A percentile compares a stretch with the other conserved stretches of the same genome.
Conservation (phyloP, 202 grass and related monocot genomes). For the Zoysia matrella region DNA sequence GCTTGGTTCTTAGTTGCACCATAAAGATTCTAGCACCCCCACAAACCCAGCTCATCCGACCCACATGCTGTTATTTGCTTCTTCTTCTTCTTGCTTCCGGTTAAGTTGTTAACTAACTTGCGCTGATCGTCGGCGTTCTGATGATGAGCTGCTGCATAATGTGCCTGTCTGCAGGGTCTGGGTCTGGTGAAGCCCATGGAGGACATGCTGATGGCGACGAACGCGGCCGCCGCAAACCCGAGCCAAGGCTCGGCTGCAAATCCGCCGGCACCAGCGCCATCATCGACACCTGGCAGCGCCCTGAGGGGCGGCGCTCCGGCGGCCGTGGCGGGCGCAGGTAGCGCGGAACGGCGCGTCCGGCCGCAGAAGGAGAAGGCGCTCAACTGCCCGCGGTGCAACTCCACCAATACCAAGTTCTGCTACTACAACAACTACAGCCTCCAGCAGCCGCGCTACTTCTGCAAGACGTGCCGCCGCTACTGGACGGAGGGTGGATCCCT, state of each 20-base stretch:
- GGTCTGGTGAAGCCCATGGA: too few relatives aligned
- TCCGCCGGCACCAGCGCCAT: not conserved
- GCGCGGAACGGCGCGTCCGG: constrained; percentile 68
- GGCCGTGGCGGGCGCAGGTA: constrained; percentile 5
- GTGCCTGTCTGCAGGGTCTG: constrained; percentile 57
- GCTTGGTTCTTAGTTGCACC: constrained; percentile 66
- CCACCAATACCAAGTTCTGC: constrained; percentile 93
- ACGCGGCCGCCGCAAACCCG: constrained; percentile 5
- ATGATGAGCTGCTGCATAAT: constrained; percentile 41
- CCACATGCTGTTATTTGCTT: constrained; percentile 38
- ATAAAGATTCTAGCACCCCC: constrained; percentile 53
- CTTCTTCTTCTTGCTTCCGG: constrained; percentile 27
- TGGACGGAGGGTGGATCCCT: constrained; percentile 89
- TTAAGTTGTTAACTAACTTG: constrained; percentile 20
- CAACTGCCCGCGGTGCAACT: constrained; percentile 97
- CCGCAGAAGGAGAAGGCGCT: constrained; percentile 93
- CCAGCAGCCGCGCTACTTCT: constrained; percentile 91
- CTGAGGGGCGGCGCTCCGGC: too few relatives aligned
- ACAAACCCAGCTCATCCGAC: not conserved
- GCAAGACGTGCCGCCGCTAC: constrained; percentile 92
- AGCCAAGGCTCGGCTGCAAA: constrained; percentile 40
- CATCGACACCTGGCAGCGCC: too few relatives aligned
- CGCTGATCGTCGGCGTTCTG: constrained; percentile 39
- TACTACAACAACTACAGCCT: constrained; percentile 96
- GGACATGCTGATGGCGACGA: constrained; percentile 3